These are phyloP conservation scores for Geotrichum phurueaensis DNA, from an alignment of 1,139 yeast species.

Conservation along the genomic window DNA sequence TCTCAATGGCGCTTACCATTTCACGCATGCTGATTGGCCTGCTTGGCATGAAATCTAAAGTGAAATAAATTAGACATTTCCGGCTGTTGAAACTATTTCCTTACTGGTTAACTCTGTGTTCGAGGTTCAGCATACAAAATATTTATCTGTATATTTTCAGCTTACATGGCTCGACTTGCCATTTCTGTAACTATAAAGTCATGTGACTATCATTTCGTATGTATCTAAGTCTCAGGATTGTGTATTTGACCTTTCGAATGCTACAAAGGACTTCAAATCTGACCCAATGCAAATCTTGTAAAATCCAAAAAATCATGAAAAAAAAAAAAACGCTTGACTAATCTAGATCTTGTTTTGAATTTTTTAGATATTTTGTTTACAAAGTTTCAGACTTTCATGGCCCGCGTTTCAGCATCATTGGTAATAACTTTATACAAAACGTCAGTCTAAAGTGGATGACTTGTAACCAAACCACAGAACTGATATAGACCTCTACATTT, in stretches of 20 bases:
- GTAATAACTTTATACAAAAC: not conserved
- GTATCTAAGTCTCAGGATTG: too few relatives aligned
- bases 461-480: not conserved
- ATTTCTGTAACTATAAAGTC: too few relatives aligned
- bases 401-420: not conserved
- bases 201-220: too few relatives aligned
- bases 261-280: too few relatives aligned
- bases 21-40: not conserved
- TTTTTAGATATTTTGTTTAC: not conserved
- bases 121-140: too few relatives aligned
- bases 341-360: not conserved
- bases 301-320: too few relatives aligned
- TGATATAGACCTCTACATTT: not conserved
- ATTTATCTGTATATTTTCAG: too few relatives aligned
- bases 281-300: too few relatives aligned
- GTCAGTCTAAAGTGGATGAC: not conserved
- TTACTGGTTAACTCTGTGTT: too few relatives aligned
- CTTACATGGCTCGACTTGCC: too few relatives aligned
- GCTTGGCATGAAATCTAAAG: not conserved
- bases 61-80: not conserved
- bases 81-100: not conserved
- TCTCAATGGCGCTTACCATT: not conserved
- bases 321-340: too few relatives aligned
- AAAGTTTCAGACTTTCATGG: not conserved
- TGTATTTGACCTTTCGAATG: too few relatives aligned